Conservation (phyloP, 75 land plant species). For the Selaginella moellendorffii region DNA sequence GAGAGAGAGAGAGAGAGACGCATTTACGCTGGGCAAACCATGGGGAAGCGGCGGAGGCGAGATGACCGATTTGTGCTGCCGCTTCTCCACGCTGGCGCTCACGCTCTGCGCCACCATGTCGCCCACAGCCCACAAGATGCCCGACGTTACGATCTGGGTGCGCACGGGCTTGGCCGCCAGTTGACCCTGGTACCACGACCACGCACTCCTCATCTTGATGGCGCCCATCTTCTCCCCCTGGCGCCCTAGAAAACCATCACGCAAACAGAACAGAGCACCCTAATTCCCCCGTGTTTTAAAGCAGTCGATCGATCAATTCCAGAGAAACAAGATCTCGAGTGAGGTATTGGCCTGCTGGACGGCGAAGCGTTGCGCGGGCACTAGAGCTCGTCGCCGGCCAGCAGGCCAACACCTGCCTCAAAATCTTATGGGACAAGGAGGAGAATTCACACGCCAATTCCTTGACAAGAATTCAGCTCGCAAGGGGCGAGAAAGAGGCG, state of each 20-base stretch:
- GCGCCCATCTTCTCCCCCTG: too few species aligned
- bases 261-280: too few species aligned
- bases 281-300: too few species aligned
- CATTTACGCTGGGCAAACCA: background rate
- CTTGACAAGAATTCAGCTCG: too few species aligned
- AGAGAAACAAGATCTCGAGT: too few species aligned
- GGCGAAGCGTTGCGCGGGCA: too few species aligned
- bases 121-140: slow-evolving; percentile 69
- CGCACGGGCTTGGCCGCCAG: slow-evolving; percentile 54
- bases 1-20: background rate
- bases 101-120: slow-evolving; percentile 82
- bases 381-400: slow-evolving; percentile 1
- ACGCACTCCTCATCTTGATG: slow-evolving; percentile 26
- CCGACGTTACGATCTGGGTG: slow-evolving; percentile 83
- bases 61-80: background rate
- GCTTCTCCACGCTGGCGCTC: slow-evolving; percentile 4
- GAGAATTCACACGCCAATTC: too few species aligned
- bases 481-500: too few species aligned
- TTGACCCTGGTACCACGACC: slow-evolving; percentile 83
- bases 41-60: background rate
- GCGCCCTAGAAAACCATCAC: too few species aligned
- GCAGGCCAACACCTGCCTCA: background rate
- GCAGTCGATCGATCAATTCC: too few species aligned
- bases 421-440: background rate
- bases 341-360: too few species aligned